Conservation (phyloP, 176 grass and related monocot species). For the Phyllostachys edulis region DNA sequence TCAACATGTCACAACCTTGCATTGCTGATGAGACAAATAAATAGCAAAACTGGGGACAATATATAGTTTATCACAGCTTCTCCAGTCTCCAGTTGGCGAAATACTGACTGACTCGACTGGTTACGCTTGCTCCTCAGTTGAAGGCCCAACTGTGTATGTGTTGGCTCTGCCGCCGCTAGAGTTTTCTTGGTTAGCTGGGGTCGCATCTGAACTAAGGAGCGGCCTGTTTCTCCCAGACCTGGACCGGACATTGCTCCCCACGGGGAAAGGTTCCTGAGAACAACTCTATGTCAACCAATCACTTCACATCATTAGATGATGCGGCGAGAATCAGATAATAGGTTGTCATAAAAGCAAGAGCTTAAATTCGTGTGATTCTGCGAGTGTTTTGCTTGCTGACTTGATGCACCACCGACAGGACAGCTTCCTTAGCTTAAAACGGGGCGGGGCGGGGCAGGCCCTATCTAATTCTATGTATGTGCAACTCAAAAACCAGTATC, state of each 20-base stretch:
- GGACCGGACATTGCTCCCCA: constrained; percentile 50
- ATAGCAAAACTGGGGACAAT: constrained; percentile 33
- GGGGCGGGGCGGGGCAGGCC: too few relatives aligned
- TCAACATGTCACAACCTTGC: neutral
- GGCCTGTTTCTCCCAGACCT: constrained; percentile 44
- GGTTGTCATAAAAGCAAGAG: neutral
- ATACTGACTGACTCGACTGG: too few relatives aligned
- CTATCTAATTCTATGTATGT: neutral
- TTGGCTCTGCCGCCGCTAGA: neutral
- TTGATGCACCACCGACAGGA: too few relatives aligned
- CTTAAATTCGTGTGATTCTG: neutral
- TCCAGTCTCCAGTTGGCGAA: constrained; percentile 11
- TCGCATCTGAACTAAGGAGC: constrained; percentile 23
- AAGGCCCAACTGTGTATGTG: neutral
- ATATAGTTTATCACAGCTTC: constrained; percentile 27
- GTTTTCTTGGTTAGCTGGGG: constrained; percentile 31
- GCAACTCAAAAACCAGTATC: too few relatives aligned
- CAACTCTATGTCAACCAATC: too few relatives aligned
- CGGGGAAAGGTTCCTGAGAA: constrained; percentile 73
- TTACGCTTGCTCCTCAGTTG: neutral
- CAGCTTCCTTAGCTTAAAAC: too few relatives aligned
- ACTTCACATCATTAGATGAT: neutral
- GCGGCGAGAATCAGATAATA: too few relatives aligned
- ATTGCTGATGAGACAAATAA: neutral
- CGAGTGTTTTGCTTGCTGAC: neutral